These are phyloP conservation scores for Hymenoscyphus scutula DNA, from an alignment of 2,329 filamentous ascomycete genomes.

Conservation along the genomic window DNA sequence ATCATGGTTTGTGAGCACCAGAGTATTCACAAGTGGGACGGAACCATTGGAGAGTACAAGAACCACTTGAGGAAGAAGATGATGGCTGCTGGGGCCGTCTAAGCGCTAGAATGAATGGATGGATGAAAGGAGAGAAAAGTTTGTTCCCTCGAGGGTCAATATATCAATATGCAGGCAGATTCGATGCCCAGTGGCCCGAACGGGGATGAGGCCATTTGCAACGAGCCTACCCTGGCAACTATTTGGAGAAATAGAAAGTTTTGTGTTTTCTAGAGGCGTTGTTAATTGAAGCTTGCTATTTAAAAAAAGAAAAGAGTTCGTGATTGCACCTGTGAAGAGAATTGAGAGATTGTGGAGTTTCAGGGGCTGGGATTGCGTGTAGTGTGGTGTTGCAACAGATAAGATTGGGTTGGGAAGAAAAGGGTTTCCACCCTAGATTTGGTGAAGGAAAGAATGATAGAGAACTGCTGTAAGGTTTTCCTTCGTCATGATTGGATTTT, in stretches of 20 bases:
- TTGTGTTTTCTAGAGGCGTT: slow-evolving; percentile 31
- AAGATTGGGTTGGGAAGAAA: background rate
- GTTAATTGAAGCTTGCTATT: slow-evolving; percentile 12
- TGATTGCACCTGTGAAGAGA: background rate
- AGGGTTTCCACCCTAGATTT: background rate
- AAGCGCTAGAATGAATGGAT: slow-evolving; percentile 38
- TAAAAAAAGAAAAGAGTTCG: background rate
- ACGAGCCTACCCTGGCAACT: slow-evolving; percentile 16
- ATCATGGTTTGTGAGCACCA: slow-evolving; percentile 99
- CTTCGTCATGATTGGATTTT: background rate
- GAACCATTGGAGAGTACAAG: slow-evolving; percentile 93
- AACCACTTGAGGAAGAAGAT: slow-evolving; percentile 99
- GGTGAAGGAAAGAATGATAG: background rate
- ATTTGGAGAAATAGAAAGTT: slow-evolving; percentile 29
- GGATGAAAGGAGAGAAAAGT: slow-evolving; percentile 20
- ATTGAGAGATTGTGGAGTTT: background rate
- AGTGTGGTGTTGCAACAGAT: background rate
- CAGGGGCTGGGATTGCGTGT: background rate
- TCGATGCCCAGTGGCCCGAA: slow-evolving; percentile 21
- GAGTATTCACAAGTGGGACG: slow-evolving; percentile 86
- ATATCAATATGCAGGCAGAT: slow-evolving; percentile 19
- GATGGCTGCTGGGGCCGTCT: slow-evolving; percentile 82
- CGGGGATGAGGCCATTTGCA: slow-evolving; percentile 20
- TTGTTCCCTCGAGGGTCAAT: slow-evolving; percentile 21
- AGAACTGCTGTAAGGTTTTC: background rate